Evolutionary conservation across 768 basidiomycete species (phyloP), one percentile per base, ranked within the genome.

Genomic region (Termitomyces sp.): DNA sequence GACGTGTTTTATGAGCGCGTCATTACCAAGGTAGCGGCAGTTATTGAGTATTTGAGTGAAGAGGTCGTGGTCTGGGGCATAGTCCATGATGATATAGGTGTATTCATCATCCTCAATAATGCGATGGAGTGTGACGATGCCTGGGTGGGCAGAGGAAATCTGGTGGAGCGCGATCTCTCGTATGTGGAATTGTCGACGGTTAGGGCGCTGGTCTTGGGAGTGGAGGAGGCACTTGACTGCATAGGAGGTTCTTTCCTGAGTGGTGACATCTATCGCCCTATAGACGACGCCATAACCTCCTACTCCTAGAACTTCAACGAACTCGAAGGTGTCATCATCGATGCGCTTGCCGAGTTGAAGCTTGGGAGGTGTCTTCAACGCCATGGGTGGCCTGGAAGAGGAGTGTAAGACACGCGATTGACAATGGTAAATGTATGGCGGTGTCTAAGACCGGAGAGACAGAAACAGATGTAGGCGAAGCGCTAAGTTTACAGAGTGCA

Each of bases 261-360:
- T 75, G 52, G 67, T 76, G 12, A 74, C 71, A 68, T 90, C 89
- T 58, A 90, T 77, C 25, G 92, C 95, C 55, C 90, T 89, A 71
- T 96, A 97, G 11, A 98, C 96, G 64, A 95, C 87, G 54, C 96
- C 96, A 68, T 97, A 98, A 23, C 95, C 95, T 12, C 96, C 96
- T 34, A 90, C 84, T 35, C 96, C 96, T 49, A 98, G 83, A 60
- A 95, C 82, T 65, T 90, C 85, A 64, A 90, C 82, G 59, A 98
- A 86, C 71, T 94, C 83, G 57, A 98, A 83, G 48, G 83, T 75
- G 63, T 85, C 87, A 61, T 83, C 80, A 79, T 95, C 92, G 77
- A 98, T 92, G 68, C 84, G 72, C 60, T 87, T 86, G 44, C 95
- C 95, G 59, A 89, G 74, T 61, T 79, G 74, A 46, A 85, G 84